Evolutionary conservation across 768 basidiomycete genomes (phyloP).

Genomic region (Phallus indusiatus): DNA sequence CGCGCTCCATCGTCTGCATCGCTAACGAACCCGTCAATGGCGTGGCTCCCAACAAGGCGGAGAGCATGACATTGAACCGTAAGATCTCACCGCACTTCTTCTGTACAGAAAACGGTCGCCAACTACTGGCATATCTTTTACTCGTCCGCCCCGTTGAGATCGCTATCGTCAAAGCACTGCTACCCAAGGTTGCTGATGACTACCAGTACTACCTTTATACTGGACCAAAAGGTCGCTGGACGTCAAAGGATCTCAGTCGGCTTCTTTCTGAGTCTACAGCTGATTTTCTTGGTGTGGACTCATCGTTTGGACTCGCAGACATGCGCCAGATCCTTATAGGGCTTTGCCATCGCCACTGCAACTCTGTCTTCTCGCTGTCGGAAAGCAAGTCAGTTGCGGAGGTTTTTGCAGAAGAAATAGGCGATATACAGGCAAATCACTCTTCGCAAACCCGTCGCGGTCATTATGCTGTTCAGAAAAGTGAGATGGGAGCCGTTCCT

Average conservation of each 20-base stretch:
- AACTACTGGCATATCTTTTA: background rate
- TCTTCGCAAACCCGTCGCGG: too few species aligned
- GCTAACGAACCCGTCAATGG: background rate
- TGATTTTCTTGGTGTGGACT: too few species aligned
- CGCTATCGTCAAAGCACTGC: background rate
- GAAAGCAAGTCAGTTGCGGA: too few species aligned
- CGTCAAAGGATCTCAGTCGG: too few species aligned
- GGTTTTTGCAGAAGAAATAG: too few species aligned
- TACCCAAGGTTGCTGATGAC: background rate
- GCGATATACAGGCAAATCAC: too few species aligned
- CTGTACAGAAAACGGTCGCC: background rate
- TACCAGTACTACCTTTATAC: background rate
- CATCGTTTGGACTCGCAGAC: background rate
- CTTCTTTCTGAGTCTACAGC: too few species aligned
- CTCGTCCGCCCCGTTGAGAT: background rate
- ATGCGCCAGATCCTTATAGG: background rate
- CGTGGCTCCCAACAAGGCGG: background rate
- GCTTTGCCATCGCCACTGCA: background rate
- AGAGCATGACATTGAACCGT: background rate
- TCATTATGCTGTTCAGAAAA: background rate
- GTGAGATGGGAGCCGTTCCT: background rate
- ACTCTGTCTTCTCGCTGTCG: background rate
- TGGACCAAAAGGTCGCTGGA: background rate
- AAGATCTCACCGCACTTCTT: background rate
- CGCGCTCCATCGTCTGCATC: background rate